Conservation (phyloP, 345 rosid genomes). For the Dimocarpus longan region DNA sequence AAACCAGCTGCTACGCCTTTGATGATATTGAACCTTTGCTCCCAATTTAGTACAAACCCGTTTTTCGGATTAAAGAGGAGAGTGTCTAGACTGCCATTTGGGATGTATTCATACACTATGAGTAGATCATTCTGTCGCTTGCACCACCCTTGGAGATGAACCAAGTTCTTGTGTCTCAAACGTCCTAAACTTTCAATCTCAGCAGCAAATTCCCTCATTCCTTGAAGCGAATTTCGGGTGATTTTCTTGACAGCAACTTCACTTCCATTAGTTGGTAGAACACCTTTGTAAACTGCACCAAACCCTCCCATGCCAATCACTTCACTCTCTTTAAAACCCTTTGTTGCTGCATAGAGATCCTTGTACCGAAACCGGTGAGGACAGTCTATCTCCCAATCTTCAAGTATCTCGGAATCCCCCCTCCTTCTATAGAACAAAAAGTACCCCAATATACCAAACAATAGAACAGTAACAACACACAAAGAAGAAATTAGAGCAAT, state of each 20-base stretch:
- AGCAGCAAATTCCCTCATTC: slow-evolving; percentile 73
- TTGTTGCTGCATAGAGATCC: slow-evolving; percentile 60
- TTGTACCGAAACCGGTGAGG: slow-evolving; percentile 66
- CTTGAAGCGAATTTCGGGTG: slow-evolving; percentile 55
- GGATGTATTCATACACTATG: slow-evolving; percentile 68
- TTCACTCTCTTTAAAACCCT: slow-evolving; percentile 64
- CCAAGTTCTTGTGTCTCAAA: slow-evolving; percentile 69
- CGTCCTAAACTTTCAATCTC: slow-evolving; percentile 79
- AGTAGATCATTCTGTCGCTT: slow-evolving; percentile 62
- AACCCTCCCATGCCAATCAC: slow-evolving; percentile 76
- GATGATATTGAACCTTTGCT: slow-evolving; percentile 59
- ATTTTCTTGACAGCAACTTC: slow-evolving; percentile 77
- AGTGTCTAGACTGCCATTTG: slow-evolving; percentile 66
- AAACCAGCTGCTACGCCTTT: slow-evolving; percentile 72
- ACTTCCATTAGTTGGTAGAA: slow-evolving; percentile 34
- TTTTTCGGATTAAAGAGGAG: slow-evolving; percentile 40
- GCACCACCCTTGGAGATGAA: slow-evolving; percentile 84
- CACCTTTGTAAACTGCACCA: slow-evolving; percentile 66
- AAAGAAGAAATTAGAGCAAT: slow-evolving; percentile 45
- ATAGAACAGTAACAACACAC: slow-evolving; percentile 26
- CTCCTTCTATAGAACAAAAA: slow-evolving; percentile 14
- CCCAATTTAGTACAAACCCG: slow-evolving; percentile 52
- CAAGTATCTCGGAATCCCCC: slow-evolving; percentile 36
- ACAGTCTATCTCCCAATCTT: slow-evolving; percentile 77
- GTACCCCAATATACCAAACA: slow-evolving; percentile 37